Conservation (phyloP, 768 basidiomycete species). For the Phlebiopsis gigantea region DNA sequence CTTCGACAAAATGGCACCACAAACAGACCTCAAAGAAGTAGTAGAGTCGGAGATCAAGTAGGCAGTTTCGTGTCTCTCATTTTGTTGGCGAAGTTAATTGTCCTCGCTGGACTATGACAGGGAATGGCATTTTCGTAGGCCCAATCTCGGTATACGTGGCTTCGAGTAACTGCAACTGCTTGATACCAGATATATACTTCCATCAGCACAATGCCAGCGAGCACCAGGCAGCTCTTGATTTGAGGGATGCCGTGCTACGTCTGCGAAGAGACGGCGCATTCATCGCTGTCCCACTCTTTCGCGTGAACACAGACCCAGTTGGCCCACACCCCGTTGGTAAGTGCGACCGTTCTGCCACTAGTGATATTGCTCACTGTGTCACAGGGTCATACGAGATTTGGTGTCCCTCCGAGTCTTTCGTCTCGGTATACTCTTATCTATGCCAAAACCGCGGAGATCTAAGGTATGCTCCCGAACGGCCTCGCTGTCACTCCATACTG, state of each 20-base stretch:
- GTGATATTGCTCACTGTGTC: background rate
- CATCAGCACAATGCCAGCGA: conserved; percentile 59
- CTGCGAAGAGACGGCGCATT: conserved; percentile 73
- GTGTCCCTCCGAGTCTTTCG: conserved; percentile 71
- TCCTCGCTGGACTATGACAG: conserved; percentile 28
- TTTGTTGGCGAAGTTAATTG: background rate
- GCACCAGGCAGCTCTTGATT: conserved; percentile 57
- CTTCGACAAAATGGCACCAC: conserved; percentile 23
- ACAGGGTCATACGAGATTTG: conserved; percentile 80
- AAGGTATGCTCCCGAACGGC: conserved; percentile 38
- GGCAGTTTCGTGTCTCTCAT: conserved; percentile 5
- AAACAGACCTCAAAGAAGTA: conserved; percentile 51
- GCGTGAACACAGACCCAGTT: conserved; percentile 62
- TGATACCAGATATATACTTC: conserved; percentile 66
- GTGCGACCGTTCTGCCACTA: conserved; percentile 20
- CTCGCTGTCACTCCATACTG: background rate
- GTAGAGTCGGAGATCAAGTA: conserved; percentile 61
- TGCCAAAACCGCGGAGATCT: conserved; percentile 60
- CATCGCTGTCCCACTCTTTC: conserved; percentile 69
- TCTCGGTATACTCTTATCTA: conserved; percentile 73
- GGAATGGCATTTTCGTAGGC: conserved; percentile 78
- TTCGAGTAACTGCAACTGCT: background rate
- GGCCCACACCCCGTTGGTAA: conserved; percentile 71
- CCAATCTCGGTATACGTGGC: background rate
- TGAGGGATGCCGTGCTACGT: conserved; percentile 67